Evolutionary conservation across 768 basidiomycete species (phyloP), one percentile per base, ranked within the genome.

Genomic region (Boletus sp.): DNA sequence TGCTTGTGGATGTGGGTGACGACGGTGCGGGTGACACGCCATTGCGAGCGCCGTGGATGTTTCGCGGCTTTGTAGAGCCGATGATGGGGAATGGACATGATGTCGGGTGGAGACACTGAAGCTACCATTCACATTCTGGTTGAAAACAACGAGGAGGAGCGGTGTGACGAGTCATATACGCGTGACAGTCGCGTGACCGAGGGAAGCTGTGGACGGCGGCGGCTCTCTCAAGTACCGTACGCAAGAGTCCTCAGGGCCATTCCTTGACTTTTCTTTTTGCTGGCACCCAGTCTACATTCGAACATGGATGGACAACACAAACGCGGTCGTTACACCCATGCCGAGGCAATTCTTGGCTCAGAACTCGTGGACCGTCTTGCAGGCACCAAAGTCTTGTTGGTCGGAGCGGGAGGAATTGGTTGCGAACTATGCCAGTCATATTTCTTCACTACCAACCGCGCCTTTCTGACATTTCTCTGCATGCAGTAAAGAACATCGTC

Each of bases 351-450:
- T 53, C 79, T 98, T 4, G 94, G 94, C 7, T 72, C 81, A 38
- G 85, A 88, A 59, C 72, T 93, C 15, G 82, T 83, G 62, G 67
- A 73, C 23, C 79, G 79, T 53, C 75, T 92, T 5, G 75, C 83
- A 4, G 70, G 78, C 40, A 86, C 85, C 7, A 85, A 76, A 54
- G 87, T 97, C 25, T 76, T 99, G 57, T 77, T 98, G 27, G 96
- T 99, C 32, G 97, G 97, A 29, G 93, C 93, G 40, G 95, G 95
- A 42, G 96, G 96, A 0, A 98, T 98, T 66, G 97, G 97, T 8
- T 99, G 96, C 64, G 97, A 99, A 75, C 81, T 99, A 5, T 70
- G 94, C 94, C 69, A 62, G 84, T 79, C 33, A 40, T 37, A 21
- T 39, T 23, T 57, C 13, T 48, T 41, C 17, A 11, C 19, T 9